Conservation (phyloP, 495 filamentous ascomycete species). For the Aspergillus coremiiformis region DNA sequence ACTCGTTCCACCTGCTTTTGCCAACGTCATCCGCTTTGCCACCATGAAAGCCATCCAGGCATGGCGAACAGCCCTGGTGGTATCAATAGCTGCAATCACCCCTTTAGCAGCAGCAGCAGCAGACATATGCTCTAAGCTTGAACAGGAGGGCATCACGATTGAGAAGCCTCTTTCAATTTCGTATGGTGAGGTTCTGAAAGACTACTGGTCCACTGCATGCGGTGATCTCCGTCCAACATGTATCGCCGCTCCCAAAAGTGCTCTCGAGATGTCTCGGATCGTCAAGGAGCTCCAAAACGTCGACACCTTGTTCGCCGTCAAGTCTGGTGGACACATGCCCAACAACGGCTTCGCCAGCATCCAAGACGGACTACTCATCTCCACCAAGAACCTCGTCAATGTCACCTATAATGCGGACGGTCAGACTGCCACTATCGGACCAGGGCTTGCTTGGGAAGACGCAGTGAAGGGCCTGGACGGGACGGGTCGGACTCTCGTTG, state of each 20-base stretch:
- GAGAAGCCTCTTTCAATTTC: slow-evolving; percentile 21
- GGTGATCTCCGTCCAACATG: slow-evolving; percentile 35
- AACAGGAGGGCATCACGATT: slow-evolving; percentile 23
- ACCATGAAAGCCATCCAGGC: slow-evolving; percentile 15
- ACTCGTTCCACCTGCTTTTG: not conserved
- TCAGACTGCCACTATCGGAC: slow-evolving; percentile 33
- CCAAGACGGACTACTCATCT: slow-evolving; percentile 33
- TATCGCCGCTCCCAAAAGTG: slow-evolving; percentile 32
- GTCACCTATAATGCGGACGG: slow-evolving; percentile 29
- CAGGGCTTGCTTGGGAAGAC: slow-evolving; percentile 36
- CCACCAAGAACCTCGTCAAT: slow-evolving; percentile 32
- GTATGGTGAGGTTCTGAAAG: slow-evolving; percentile 22
- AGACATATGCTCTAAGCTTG: slow-evolving; percentile 32
- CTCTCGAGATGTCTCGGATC: slow-evolving; percentile 30
- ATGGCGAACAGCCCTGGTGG: slow-evolving; percentile 16
- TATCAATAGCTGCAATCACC: slow-evolving; percentile 16
- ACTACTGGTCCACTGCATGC: slow-evolving; percentile 39
- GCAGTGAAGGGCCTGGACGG: slow-evolving; percentile 27
- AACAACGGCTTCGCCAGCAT: slow-evolving; percentile 40
- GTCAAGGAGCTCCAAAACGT: slow-evolving; percentile 32
- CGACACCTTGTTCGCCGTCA: slow-evolving; percentile 33
- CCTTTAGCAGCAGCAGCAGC: slow-evolving; percentile 20
- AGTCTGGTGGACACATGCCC: slow-evolving; percentile 40
- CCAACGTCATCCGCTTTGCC: not conserved
- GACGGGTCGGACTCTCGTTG: slow-evolving; percentile 22